Conservation (phyloP, 2,329 filamentous ascomycete species). For the Paraconiothyrium sp. region DNA sequence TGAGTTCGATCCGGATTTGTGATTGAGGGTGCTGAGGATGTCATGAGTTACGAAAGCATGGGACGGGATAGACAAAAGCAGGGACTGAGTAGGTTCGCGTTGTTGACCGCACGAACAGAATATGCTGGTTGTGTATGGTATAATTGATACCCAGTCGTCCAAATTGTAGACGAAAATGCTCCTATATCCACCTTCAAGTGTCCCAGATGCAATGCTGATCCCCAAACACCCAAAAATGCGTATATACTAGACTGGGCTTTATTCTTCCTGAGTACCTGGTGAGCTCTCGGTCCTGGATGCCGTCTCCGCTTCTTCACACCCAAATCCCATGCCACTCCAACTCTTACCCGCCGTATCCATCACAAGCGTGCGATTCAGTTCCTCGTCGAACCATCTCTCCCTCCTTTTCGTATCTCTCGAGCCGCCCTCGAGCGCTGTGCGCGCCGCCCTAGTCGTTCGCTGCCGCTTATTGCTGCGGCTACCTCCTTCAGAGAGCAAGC, state of each 20-base stretch:
- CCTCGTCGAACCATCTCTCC: slow-evolving; percentile 75
- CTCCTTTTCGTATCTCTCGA: slow-evolving; percentile 71
- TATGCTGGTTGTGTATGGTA: slow-evolving; percentile 3
- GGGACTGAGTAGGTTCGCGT: neutral
- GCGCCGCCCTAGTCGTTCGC: slow-evolving; percentile 76
- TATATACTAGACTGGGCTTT: neutral
- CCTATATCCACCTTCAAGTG: slow-evolving; percentile 3
- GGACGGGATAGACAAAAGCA: neutral
- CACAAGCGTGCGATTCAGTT: slow-evolving; percentile 68
- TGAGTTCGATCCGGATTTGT: neutral
- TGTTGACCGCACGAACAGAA: neutral
- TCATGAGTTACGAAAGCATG: slow-evolving; percentile 10
- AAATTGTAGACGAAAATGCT: slow-evolving; percentile 17
- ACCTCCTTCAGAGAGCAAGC: slow-evolving; percentile 68
- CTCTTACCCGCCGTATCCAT: slow-evolving; percentile 65
- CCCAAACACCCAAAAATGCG: slow-evolving; percentile 1
- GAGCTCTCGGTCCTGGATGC: slow-evolving; percentile 6
- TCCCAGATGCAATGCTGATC: slow-evolving; percentile 6
- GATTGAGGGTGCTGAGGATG: neutral
- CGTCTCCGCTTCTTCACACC: slow-evolving; percentile 6
- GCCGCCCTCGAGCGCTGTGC: slow-evolving; percentile 80
- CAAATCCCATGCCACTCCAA: slow-evolving; percentile 51
- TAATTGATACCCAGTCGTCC: slow-evolving; percentile 17
- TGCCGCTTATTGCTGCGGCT: slow-evolving; percentile 62
- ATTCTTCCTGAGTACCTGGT: slow-evolving; percentile 4